phyloP scores from a whole-genome alignment of 2,329 filamentous ascomycete species.

The Hypoxylon sp. region DNA sequence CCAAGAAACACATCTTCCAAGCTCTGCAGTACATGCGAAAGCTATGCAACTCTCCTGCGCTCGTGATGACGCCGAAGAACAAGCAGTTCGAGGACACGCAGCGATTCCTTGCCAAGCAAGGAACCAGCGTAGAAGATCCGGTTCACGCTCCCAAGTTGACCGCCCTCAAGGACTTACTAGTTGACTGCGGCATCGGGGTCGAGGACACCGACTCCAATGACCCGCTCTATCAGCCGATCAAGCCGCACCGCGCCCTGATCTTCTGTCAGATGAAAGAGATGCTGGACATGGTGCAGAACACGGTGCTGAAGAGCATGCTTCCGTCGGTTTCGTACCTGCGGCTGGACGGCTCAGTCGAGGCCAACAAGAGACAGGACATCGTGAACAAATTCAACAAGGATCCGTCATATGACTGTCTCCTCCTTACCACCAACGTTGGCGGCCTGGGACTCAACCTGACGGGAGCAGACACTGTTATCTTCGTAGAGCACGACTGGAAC shows the following conservation, averaged over 20 bases:
- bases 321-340: conserved; percentile 91
- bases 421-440: conserved; percentile 94
- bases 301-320: conserved; percentile 88
- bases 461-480: conserved; percentile 97
- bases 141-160: conserved; percentile 91
- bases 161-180: conserved; percentile 87
- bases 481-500: conserved; percentile 99
- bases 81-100: conserved; percentile 90
- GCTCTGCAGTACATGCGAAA: conserved; percentile 99
- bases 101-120: conserved; percentile 77
- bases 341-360: conserved; percentile 92
- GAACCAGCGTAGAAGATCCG: conserved; percentile 83
- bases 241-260: conserved; percentile 92
- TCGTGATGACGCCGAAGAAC: conserved; percentile 95
- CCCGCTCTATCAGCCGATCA: conserved; percentile 80
- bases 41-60: conserved; percentile 94
- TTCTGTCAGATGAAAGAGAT: conserved; percentile 99
- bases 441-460: conserved; percentile 94
- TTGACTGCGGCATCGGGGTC: conserved; percentile 96
- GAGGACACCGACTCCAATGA: conserved; percentile 69
- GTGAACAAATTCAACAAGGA: conserved; percentile 99
- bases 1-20: conserved; percentile 99
- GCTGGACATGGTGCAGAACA: conserved; percentile 97
- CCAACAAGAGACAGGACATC: conserved; percentile 92
- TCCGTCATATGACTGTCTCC: conserved; percentile 91